Base-by-base conservation (phyloP, 2,329 filamentous ascomycete genomes). In the Colletotrichum falcatum region DNA sequence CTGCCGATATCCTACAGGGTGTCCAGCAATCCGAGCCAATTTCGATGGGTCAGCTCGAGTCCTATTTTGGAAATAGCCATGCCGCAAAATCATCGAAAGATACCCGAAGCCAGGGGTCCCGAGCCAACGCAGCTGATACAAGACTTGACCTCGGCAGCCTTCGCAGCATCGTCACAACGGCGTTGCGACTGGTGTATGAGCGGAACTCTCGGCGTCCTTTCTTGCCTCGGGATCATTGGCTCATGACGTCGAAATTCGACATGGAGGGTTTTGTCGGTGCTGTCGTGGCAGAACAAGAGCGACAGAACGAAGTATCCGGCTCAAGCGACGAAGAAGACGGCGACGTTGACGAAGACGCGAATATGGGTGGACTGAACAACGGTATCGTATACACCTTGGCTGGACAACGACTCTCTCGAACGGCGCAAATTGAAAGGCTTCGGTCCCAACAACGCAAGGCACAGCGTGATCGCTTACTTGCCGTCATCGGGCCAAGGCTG, bases 141-240 rank as follows among this genome's bases (percentile, higher is more conserved):
- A 78, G 76, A 51, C 73, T 97, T 73, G 94, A 91, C 37, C 86
- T 96, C 39, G 88, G 92, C 46, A 94, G 94, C 72, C 89, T 98
- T 67, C 92, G 94, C 76, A 89, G 87, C n/a, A 85, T 95, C 3
- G 89, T 94, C 8, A 97, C 94, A 2, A 91, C 90, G 3, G 87
- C 97, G 0, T 85, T 98, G 77, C 91, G 92, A 66, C 95, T 97
- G 87, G 84, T 98, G 11, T 98, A 98, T 78, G 95, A 98, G 80
- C 87, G 95, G 79, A 95, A 98, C 79, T 99, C 96, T 9, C 88
- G 96, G 70, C 90, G 95, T 28, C 90, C 88, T 37, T 98, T 98
- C 77, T 82, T 98, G 28, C 92, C 94, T 1, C 82, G 86, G n/a
- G 88, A 90, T 59, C 95, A 97, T 79, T 99, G 96, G 96, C 85